Conservation (phyloP, 371 early-diverging fungal genomes). For the Mortierella sp. region DNA sequence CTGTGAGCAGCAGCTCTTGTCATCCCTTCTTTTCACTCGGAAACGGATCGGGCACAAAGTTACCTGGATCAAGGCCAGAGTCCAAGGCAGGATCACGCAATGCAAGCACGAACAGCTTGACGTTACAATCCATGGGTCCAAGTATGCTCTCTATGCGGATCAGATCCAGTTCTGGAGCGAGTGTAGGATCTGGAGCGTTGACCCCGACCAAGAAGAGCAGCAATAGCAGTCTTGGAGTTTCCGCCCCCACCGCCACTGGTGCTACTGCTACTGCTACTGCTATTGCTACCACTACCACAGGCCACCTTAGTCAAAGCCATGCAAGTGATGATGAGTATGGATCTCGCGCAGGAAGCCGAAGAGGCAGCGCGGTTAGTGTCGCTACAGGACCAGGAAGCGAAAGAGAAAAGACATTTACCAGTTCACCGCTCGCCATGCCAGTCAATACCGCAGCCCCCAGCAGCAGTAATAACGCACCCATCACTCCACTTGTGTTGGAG, state of each 20-base stretch:
- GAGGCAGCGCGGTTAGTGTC: conserved; percentile 32
- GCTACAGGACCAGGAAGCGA: conserved; percentile 6
- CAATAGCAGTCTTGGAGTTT: conserved; percentile 19
- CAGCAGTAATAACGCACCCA: background rate
- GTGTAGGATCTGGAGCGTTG: conserved; percentile 10
- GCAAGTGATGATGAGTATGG: conserved; percentile 4
- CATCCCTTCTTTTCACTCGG: conserved; percentile 41
- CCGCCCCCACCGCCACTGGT: no score
- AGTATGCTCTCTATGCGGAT: conserved; percentile 49
- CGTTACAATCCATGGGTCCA: conserved; percentile 36
- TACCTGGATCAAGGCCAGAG: conserved; percentile 38
- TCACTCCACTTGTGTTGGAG: conserved; percentile 37
- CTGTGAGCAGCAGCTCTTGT: conserved; percentile 7
- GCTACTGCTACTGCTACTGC: no score
- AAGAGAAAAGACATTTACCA: conserved; percentile 14
- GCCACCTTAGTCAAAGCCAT: conserved; percentile 1
- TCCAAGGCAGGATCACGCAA: conserved; percentile 39
- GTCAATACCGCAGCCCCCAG: background rate
- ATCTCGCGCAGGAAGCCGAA: conserved; percentile 14
- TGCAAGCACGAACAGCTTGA: conserved; percentile 40
- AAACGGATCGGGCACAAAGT: conserved; percentile 25
- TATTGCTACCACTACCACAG: no score
- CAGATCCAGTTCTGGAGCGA: conserved; percentile 32
- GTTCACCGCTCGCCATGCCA: conserved; percentile 27
- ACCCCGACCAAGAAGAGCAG: conserved; percentile 31